Percentiles rank a stretch among this genome's conserved stretches.
These are phyloP conservation scores for Lepidium didymum DNA, from an alignment of 345 rosid genomes.

Conservation along the genomic window DNA sequence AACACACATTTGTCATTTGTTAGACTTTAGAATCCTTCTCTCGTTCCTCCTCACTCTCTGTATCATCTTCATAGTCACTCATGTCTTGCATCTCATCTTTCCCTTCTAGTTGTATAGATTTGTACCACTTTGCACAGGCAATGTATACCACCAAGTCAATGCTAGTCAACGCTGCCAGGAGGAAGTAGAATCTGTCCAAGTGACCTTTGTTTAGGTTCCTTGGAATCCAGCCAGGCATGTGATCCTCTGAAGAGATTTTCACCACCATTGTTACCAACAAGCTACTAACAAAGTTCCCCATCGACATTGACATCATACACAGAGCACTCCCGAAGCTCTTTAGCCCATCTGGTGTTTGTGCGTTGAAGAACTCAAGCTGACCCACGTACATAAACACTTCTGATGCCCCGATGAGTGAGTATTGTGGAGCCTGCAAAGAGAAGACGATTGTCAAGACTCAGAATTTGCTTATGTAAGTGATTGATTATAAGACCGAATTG, in stretches of 20 bases:
- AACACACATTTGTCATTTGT: conserved; percentile 16
- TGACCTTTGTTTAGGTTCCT: conserved; percentile 95
- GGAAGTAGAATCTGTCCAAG: conserved; percentile 89
- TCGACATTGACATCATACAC: conserved; percentile 91
- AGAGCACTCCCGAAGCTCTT: conserved; percentile 97
- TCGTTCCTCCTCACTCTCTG: conserved; percentile 25
- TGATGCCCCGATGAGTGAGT: conserved; percentile 86
- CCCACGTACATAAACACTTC: conserved; percentile 99
- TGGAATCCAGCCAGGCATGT: conserved; percentile 97
- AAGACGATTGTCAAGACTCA: background rate
- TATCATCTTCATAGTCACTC: conserved; percentile 25
- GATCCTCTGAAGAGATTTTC: conserved; percentile 83
- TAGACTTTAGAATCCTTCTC: conserved; percentile 40
- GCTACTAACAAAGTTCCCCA: conserved; percentile 98
- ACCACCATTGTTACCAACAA: conserved; percentile 84
- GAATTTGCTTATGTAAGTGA: background rate
- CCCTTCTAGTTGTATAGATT: conserved; percentile 59
- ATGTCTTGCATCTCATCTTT: conserved; percentile 30
- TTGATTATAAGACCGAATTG: background rate
- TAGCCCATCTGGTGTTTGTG: conserved; percentile 90
- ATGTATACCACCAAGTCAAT: conserved; percentile 58
- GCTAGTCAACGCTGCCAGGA: conserved; percentile 66
- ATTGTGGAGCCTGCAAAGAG: conserved; percentile 69
- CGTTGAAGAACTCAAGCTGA: conserved; percentile 94
- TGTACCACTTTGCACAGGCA: conserved; percentile 86